These are phyloP conservation scores for Achaetomiella virescens DNA, from an alignment of 495 filamentous ascomycete species.

Conservation along the genomic window DNA sequence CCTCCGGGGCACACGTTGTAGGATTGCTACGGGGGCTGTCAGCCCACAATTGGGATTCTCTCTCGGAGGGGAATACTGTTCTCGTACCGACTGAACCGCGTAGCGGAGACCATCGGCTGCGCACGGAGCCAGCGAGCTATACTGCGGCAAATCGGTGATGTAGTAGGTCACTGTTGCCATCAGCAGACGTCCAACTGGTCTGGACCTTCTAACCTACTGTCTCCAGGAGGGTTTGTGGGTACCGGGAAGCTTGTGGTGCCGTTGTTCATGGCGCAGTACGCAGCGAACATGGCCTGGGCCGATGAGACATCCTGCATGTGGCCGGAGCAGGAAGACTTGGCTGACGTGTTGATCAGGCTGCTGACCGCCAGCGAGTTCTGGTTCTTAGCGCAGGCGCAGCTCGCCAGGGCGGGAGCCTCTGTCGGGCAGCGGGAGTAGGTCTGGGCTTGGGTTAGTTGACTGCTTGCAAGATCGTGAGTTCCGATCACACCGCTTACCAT, in stretches of 20 bases:
- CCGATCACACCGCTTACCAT: slow-evolving; percentile 23
- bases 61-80: neutral
- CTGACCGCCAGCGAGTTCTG: slow-evolving; percentile 37
- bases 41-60: neutral
- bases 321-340: slow-evolving; percentile 34
- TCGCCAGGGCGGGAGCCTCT: slow-evolving; percentile 36
- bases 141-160: slow-evolving; percentile 44
- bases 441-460: neutral
- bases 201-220: slow-evolving; percentile 27
- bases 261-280: slow-evolving; percentile 42
- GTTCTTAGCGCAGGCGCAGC: slow-evolving; percentile 44
- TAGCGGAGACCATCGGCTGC: slow-evolving; percentile 38
- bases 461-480: neutral
- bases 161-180: slow-evolving; percentile 41
- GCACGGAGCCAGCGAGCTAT: slow-evolving; percentile 37
- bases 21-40: slow-evolving; percentile 28
- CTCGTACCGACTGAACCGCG: slow-evolving; percentile 34
- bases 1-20: slow-evolving; percentile 35
- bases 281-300: slow-evolving; percentile 42
- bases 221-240: slow-evolving; percentile 39
- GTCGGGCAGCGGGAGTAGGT: slow-evolving; percentile 32
- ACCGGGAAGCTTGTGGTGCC: slow-evolving; percentile 42
- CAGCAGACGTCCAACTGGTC: neutral
- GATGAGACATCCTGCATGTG: slow-evolving; percentile 39
- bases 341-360: slow-evolving; percentile 34